Evolutionary conservation across 75 land plant species (phyloP), one percentile per base, ranked within the genome.

Genomic region (Pinus tabuliformis): DNA sequence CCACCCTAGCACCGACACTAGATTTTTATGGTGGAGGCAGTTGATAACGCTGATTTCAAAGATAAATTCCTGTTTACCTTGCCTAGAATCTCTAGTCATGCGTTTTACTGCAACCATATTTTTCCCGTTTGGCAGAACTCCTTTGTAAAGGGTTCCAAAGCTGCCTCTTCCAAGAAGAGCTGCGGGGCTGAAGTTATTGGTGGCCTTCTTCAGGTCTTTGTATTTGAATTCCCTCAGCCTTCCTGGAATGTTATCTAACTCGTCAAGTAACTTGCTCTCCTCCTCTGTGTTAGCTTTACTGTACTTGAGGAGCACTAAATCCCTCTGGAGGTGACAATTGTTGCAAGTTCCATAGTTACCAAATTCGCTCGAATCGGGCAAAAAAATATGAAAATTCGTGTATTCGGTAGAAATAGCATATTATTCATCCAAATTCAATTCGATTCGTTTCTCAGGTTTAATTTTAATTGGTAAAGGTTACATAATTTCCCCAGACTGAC

Each of bases 1-100:
- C 83, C 86, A 84, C 0, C 86, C 83, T 0, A 66, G 76, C 73
- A 81, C 20, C 21, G 72, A 83, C 62, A 84, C 86, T n/a, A 84
- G 59, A 72, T 84, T 84, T 15, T 79, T 79, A 56, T 84, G 86
- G 14, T 83, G 79, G 45, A 84, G 78, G 15, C 62, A 21, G 26
- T 59, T 59, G 58, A 84, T 84, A 24, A 84, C 77, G 26, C 84
- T 77, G 30, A 84, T 63, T 72, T 84, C 86, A 2, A 83, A 52
- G 3, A 84, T 39, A 37, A 84, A 81, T 59, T 84, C 86, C 3
- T 52, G 24, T 62, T 56, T 62, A 11, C 86, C 84, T 57, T 77
- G 81, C n/a, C 70, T 68, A 37, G 84, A 52, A 26, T 68, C 68
- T 14, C 62, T 78, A 3, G 56, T 5, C n/a, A 72, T 56, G 36